A percentile compares a stretch with the other conserved stretches of the same genome.
These are phyloP conservation scores for Chlamydomonas schloesseri DNA, from an alignment of 139 green algal species.

Conservation along the genomic window DNA sequence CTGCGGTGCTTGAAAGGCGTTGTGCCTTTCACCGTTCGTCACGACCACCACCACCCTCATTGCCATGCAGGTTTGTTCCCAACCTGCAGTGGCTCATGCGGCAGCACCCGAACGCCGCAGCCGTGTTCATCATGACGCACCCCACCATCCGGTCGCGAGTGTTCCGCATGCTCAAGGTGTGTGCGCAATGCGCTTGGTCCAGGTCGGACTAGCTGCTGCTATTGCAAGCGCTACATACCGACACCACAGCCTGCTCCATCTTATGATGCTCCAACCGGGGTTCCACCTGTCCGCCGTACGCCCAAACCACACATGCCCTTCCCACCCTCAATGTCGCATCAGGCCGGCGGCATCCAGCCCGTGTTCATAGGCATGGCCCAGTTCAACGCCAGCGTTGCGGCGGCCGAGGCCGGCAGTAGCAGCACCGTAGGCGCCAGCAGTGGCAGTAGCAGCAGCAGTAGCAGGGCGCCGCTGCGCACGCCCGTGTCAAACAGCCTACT, in stretches of 20 bases:
- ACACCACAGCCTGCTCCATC: too few relatives aligned
- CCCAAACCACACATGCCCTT: too few relatives aligned
- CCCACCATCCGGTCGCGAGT: slow-evolving; percentile 12
- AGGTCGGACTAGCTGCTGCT: too few relatives aligned
- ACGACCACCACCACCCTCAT: too few relatives aligned
- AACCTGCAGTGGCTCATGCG: background rate
- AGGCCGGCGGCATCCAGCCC: slow-evolving; percentile 27
- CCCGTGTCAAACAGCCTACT: slow-evolving; percentile 7
- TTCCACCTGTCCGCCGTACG: too few relatives aligned
- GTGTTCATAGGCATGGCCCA: slow-evolving; percentile 6
- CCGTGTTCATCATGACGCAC: slow-evolving; percentile 23
- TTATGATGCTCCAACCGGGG: too few relatives aligned
- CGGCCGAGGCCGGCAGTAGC: too few relatives aligned
- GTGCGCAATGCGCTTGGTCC: background rate
- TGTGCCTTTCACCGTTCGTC: too few relatives aligned
- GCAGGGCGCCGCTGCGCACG: background rate
- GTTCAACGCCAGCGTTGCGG: slow-evolving; percentile 9
- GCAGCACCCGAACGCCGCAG: background rate
- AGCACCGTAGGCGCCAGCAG: background rate
- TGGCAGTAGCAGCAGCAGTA: background rate
- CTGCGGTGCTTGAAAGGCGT: too few relatives aligned
- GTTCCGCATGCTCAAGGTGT: slow-evolving; percentile 13
- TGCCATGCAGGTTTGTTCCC: background rate
- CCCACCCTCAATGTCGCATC: too few relatives aligned
- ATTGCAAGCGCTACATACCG: too few relatives aligned